Base-by-base conservation (phyloP, 768 basidiomycete genomes). In the Tephrocybe sp. region DNA sequence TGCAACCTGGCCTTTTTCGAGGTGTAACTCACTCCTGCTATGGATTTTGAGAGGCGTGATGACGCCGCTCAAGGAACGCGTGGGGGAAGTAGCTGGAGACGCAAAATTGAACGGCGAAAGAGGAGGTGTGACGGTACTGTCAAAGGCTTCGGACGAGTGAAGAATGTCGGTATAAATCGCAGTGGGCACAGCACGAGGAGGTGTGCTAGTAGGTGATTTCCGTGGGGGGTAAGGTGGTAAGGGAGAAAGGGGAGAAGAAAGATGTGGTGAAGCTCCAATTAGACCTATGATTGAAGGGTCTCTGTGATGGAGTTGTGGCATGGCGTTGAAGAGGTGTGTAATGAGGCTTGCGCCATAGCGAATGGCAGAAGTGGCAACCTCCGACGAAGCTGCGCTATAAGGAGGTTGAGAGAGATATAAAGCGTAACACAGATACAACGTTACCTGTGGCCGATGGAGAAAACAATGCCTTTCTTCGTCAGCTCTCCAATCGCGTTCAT, bases 261-360 rank as follows among this genome's bases (percentile, higher is more conserved):
- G 67, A 60, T 81, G 77, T 1, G 85, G 87, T 12, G 85, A 86
- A 33, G 90, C 80, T 22, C 91, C 91, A 45, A 95, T 69, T 7
- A 94, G 76, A 22, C 93, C 93, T 48, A 94, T 91, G 60, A 94
- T 91, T 10, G 89, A 89, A 10, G 93, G 92, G 63, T 94, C 91
- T 27, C 93, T 80, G 63, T 95, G 92, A 63, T 94, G 88, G 31
- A 91, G 67, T 58, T 88, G 88, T 12, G 88, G 88, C 91, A 93
- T 93, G 6, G 91, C 90, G 57, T 95, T 95, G 82, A 92, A 94
- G 21, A 94, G 72, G 66, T 94, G 93, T 0, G 93, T 94, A 56
- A 94, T 90, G 49, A 92, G 79, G n/a, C 82, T 76, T 5, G 91
- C 88, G 16, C 92, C 92, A 49, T 75, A 73, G 15, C 75, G 67